Percentiles rank a stretch among this genome's conserved stretches.
These are phyloP conservation scores for Leccinum ochraceum DNA, from an alignment of 768 basidiomycete species.

Conservation along the genomic window DNA sequence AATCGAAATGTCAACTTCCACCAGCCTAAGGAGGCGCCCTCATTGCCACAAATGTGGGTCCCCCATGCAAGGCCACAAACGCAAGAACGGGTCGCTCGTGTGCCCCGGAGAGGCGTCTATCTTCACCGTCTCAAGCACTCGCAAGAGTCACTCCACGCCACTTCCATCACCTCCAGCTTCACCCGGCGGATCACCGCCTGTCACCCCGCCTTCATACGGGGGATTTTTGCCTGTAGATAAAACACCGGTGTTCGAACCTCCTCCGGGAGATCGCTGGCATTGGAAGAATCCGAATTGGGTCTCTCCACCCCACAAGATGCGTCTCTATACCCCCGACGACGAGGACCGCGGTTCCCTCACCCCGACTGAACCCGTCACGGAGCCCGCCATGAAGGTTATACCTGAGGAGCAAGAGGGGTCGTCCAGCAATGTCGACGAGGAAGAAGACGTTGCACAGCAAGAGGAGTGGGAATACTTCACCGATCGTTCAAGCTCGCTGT, in stretches of 20 bases:
- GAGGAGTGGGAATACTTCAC: conserved; percentile 17
- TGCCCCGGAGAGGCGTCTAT: conserved; percentile 25
- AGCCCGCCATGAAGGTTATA: conserved; percentile 11
- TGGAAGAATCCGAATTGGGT: conserved; percentile 38
- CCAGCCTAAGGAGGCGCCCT: conserved; percentile 34
- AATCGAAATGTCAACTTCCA: conserved; percentile 28
- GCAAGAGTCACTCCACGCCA: conserved; percentile 24
- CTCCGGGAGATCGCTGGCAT: conserved; percentile 34
- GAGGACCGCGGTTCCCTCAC: conserved; percentile 28
- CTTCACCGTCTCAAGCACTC: conserved; percentile 12
- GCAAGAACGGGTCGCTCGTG: conserved; percentile 32
- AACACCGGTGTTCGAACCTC: conserved; percentile 26
- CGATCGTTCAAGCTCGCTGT: conserved; percentile 19
- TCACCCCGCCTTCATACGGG: conserved; percentile 14
- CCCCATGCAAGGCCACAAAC: conserved; percentile 35
- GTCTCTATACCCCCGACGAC: conserved; percentile 24
- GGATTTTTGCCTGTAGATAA: conserved; percentile 21
- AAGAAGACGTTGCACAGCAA: conserved; percentile 7
- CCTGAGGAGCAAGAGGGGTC: conserved; percentile 17
- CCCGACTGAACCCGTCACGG: conserved; percentile 33
- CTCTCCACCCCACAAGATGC: conserved; percentile 33
- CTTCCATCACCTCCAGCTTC: conserved; percentile 32
- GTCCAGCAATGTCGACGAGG: conserved; percentile 9
- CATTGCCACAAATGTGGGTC: conserved; percentile 36
- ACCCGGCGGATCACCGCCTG: conserved; percentile 25